Base-by-base conservation (phyloP, 2,329 filamentous ascomycete species). In the Leptographium procerum region DNA sequence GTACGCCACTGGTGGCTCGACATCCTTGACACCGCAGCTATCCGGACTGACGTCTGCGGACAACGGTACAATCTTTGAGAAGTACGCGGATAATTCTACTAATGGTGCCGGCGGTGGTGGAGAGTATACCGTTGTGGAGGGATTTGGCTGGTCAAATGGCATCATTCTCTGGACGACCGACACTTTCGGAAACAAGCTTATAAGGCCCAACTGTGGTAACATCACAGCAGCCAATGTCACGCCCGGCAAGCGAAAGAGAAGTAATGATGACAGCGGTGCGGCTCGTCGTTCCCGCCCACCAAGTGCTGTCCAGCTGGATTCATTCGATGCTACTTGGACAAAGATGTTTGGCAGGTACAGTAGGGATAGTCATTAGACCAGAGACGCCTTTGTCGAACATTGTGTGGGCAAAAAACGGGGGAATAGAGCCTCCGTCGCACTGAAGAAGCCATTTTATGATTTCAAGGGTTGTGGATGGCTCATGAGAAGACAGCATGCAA, bases 101-200 rank as follows among this genome's bases (percentile, higher is more conserved):
- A 84, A 85, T 61, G 78, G 77, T 0, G 82, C 80, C 1, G 85
- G 85, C 31, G 73, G 81, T 8, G 85, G 85, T 7, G 85, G 85
- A 62, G 85, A 87, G 72, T 87, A 87, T 67, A 77, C 80, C 57
- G 84, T 87, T 7, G 84, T 86, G 3, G 82, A 86, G 70, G 84
- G 85, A 1, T 88, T 88, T 64, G 85, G 84, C 8, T 88, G 85
- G 85, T 82, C 81, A 1, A 87, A 87, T 63, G 85, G 85, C 33
- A 83, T 87, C 56, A 68, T 87, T 33, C 80, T 88, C 56, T 87
- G 84, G 83, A 74, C 77, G 1, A 83, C 78, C 10, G 85, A 87
- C 64, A 76, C 75, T 9, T 88, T 87, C 69, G 79, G 75, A 14
- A 73, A 77, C 64, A 70, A 76, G 63, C 68, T 87, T 59, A 74